These are phyloP conservation scores for Petunia secreta DNA, from an alignment of 257 asterid species.

Conservation along the genomic window DNA sequence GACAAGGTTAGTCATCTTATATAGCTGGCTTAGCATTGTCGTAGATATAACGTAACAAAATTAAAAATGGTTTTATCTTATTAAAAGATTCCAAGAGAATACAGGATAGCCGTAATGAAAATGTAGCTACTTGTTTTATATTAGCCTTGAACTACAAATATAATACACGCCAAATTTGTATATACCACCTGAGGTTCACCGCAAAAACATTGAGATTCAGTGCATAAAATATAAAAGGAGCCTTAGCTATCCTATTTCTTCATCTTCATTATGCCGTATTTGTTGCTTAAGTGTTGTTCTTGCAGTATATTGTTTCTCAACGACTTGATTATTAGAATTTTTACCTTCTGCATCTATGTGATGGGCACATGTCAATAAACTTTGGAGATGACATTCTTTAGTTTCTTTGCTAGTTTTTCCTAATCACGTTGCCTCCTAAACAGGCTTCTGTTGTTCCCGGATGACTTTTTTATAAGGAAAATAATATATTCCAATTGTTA, in stretches of 20 bases:
- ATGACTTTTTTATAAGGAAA: neutral
- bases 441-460: neutral
- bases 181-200: neutral
- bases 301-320: neutral
- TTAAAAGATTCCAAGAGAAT: neutral
- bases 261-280: too few relatives aligned
- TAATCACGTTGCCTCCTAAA: neutral
- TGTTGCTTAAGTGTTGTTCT: neutral
- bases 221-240: too few relatives aligned
- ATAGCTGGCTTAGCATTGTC: neutral
- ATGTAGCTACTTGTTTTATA: neutral
- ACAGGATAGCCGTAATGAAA: neutral
- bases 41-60: neutral
- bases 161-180: neutral
- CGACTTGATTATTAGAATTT: neutral
- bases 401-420: neutral
- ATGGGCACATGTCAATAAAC: neutral
- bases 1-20: slow-evolving; percentile 53
- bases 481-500: neutral
- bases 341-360: neutral
- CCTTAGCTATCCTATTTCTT: too few relatives aligned
- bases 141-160: slow-evolving; percentile 1
- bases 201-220: too few relatives aligned
- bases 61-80: neutral
- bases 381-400: neutral